Base-by-base conservation (phyloP, 2,329 filamentous ascomycete genomes). In the Akanthomyces muscarius region DNA sequence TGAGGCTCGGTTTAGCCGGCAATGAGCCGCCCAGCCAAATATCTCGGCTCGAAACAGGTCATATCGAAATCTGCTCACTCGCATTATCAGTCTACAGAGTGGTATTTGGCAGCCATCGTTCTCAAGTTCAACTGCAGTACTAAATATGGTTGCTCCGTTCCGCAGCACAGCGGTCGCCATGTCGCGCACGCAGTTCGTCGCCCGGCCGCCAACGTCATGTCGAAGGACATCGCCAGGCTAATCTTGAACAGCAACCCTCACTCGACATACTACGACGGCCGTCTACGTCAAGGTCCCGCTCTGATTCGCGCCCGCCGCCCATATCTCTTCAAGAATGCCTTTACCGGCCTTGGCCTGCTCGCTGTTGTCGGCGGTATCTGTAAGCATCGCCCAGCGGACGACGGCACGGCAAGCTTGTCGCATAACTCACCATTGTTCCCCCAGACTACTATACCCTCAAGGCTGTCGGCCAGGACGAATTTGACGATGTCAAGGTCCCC, bases 401-500 rank as follows among this genome's bases (percentile, higher is more conserved):
- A 36, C 41, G 33, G 14, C 30, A 18, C 8, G 5, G 14, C 47
- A 21, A n/a, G 6, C 36, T 21, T 23, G 33, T 52, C 42, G 38
- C n/a, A 51, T 23, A 61, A 54, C 69, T 71, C 63, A 71, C 62
- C 42, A 30, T 21, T 51, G 18, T 16, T n/a, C 16, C 16, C 5
- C 52, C 63, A 86, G 84, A 86, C 70, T 78, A 77, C 68, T 86
- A 86, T 72, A 86, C 84, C 4, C 89, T 99, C 73, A 85, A 82
- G 68, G 92, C 91, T 61, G 90, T 99, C 72, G 92, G 94, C 50
- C 95, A 98, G 77, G 95, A 98, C 76, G 91, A 97, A 68, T 99
- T 99, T 79, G 91, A 93, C 63, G 95, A 99, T 74, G 93, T 98
- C 70, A 88, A 92, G 73, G 89, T 98, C 44, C 95, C 95, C 33